Conservation (phyloP, 495 filamentous ascomycete genomes). For the Daldinia concentrica region DNA sequence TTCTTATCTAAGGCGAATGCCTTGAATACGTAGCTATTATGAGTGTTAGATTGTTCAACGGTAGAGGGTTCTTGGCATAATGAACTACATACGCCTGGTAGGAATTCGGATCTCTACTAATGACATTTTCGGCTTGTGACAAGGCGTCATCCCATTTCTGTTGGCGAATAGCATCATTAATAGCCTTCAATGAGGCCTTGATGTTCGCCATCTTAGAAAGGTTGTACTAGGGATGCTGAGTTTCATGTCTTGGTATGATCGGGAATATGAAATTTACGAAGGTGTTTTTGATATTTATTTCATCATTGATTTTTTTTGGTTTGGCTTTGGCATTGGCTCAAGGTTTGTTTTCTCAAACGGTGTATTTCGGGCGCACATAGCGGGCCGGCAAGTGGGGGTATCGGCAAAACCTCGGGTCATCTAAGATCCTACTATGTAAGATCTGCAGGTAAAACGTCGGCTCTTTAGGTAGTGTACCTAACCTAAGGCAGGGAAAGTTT, state of each 20-base stretch:
- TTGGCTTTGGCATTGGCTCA: background rate
- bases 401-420: slow-evolving; percentile 22
- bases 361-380: background rate
- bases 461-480: background rate
- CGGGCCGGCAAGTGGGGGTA: background rate
- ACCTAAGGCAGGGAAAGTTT: background rate
- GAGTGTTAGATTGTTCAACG: slow-evolving; percentile 20
- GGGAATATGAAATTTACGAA: slow-evolving; percentile 8
- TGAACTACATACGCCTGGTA: slow-evolving; percentile 73
- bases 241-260: slow-evolving; percentile 30
- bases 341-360: background rate
- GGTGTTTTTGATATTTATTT: slow-evolving; percentile 31
- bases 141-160: slow-evolving; percentile 80
- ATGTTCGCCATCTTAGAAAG: slow-evolving; percentile 57
- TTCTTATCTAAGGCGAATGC: slow-evolving; percentile 83
- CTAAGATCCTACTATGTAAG: no score
- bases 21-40: slow-evolving; percentile 76
- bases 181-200: slow-evolving; percentile 86
- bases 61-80: background rate
- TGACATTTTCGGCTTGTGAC: slow-evolving; percentile 69
- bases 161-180: slow-evolving; percentile 79
- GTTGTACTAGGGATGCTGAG: slow-evolving; percentile 6
- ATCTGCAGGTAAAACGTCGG: slow-evolving; percentile 21
- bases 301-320: slow-evolving; percentile 26
- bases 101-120: slow-evolving; percentile 77